Evolutionary conservation across 306 rosid species (phyloP).

Genomic region (Sicyos edulis): DNA sequence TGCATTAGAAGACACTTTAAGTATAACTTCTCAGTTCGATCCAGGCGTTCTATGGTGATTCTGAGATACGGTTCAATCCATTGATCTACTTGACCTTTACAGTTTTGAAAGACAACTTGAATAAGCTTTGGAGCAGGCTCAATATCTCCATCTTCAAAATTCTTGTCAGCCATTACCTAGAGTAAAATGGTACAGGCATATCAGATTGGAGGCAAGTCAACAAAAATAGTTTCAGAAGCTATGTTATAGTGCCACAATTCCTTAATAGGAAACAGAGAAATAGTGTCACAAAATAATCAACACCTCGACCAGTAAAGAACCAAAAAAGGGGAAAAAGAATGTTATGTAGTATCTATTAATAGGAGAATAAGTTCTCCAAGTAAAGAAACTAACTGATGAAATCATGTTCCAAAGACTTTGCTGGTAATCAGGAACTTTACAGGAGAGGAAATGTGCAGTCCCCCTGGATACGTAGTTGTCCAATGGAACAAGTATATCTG

Average conservation of each 20-base stretch:
- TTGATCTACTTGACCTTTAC: conserved; percentile 88
- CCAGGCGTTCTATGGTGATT: conserved; percentile 67
- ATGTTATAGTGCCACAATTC: not conserved
- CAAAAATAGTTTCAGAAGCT: not conserved
- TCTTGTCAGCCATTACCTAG: conserved; percentile 72
- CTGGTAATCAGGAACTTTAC: conserved; percentile 81
- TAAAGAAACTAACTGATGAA: conserved; percentile 62
- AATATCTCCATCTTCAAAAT: conserved; percentile 80
- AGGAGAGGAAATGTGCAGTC: conserved; percentile 75
- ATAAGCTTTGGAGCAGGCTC: conserved; percentile 95
- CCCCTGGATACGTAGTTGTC: conserved; percentile 93
- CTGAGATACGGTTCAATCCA: conserved; percentile 94
- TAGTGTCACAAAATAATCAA: not conserved
- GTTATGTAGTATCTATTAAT: not conserved
- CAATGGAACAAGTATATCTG: conserved; percentile 93
- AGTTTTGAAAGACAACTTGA: conserved; percentile 88
- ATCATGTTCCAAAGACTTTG: conserved; percentile 90
- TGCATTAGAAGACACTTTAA: conserved; percentile 80
- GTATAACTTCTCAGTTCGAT: conserved; percentile 59
- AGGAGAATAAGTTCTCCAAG: not conserved
- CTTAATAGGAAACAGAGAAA: not conserved
- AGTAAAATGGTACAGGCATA: not conserved
- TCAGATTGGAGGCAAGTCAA: not conserved
- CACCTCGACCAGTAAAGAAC: not conserved
- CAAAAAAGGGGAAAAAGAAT: not conserved